Conservation (phyloP, 2,329 filamentous ascomycete species). For the Phialocephala sp. region DNA sequence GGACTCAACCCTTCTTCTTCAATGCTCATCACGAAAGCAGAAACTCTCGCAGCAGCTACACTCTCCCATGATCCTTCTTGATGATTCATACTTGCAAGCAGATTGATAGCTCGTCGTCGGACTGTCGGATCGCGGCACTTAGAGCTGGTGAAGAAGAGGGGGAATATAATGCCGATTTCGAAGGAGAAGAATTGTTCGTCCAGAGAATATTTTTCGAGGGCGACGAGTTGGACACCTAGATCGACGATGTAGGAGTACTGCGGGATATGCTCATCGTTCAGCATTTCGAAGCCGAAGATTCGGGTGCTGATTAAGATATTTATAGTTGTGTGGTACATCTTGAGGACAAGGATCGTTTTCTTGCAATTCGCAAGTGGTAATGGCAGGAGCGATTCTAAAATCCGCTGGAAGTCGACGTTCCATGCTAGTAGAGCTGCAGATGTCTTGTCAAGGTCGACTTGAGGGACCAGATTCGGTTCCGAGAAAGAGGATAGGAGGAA, state of each 20-base stretch:
- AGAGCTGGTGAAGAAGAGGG: slow-evolving; percentile 20
- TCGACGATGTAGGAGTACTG: slow-evolving; percentile 21
- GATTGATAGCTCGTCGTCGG: slow-evolving; percentile 19
- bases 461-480: not conserved
- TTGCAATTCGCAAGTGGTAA: not conserved
- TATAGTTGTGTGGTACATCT: slow-evolving; percentile 26
- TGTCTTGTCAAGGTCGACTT: not conserved
- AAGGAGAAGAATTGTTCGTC: slow-evolving; percentile 24
- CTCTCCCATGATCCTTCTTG: slow-evolving; percentile 70
- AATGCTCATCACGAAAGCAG: slow-evolving; percentile 24
- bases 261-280: slow-evolving; percentile 14
- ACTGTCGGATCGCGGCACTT: slow-evolving; percentile 26
- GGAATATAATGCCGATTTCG: slow-evolving; percentile 27
- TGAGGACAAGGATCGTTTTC: slow-evolving; percentile 9
- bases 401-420: not conserved
- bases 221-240: slow-evolving; percentile 7
- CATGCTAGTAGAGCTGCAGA: not conserved
- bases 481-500: not conserved
- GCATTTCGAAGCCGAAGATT: slow-evolving; percentile 19
- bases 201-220: not conserved
- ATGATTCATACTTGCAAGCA: slow-evolving; percentile 57
- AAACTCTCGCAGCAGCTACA: slow-evolving; percentile 8
- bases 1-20: slow-evolving; percentile 23
- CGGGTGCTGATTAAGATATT: slow-evolving; percentile 20
- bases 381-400: not conserved